Evolutionary conservation across 2,329 filamentous ascomycete species (phyloP).

Genomic region (Cercospora nicotianae): DNA sequence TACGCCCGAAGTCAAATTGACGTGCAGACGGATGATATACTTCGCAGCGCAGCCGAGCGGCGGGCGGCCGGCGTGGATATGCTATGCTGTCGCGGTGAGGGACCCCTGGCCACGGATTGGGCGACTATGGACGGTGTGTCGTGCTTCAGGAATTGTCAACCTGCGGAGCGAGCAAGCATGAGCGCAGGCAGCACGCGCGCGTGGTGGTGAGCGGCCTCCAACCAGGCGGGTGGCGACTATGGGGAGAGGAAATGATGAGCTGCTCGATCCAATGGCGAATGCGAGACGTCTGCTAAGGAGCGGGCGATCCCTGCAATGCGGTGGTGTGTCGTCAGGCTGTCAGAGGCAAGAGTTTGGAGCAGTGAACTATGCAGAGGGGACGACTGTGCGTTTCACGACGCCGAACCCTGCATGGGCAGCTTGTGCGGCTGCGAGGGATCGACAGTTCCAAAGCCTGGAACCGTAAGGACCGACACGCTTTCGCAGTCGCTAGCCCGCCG

Average conservation of each 20-base stretch:
- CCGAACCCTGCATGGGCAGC: conserved; percentile 8
- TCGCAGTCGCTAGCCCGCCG: neutral
- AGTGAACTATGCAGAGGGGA: conserved; percentile 1
- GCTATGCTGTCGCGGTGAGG: neutral
- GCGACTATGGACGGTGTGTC: neutral
- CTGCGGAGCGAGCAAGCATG: neutral
- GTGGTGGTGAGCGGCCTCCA: neutral
- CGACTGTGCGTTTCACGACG: neutral
- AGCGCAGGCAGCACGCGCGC: neutral
- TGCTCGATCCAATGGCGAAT: neutral
- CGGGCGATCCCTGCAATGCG: neutral
- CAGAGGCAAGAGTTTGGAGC: conserved; percentile 7
- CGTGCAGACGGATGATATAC: conserved; percentile 16
- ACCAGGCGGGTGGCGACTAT: neutral
- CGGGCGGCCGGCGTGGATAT: neutral
- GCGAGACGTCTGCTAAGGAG: neutral
- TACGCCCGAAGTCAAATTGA: conserved; percentile 17
- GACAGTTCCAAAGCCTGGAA: conserved; percentile 5
- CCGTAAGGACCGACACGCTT: conserved; percentile 6
- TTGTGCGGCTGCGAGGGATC: conserved; percentile 1
- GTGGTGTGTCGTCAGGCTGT: conserved; percentile 8
- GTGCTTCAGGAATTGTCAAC: conserved; percentile 8
- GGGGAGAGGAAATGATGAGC: neutral
- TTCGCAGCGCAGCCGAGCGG: neutral
- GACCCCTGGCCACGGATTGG: neutral